A percentile compares a stretch with the other conserved stretches of the same genome.
Conservation (phyloP, 192 early-diverging fungal genomes). For the Funneliformis mosseae region DNA sequence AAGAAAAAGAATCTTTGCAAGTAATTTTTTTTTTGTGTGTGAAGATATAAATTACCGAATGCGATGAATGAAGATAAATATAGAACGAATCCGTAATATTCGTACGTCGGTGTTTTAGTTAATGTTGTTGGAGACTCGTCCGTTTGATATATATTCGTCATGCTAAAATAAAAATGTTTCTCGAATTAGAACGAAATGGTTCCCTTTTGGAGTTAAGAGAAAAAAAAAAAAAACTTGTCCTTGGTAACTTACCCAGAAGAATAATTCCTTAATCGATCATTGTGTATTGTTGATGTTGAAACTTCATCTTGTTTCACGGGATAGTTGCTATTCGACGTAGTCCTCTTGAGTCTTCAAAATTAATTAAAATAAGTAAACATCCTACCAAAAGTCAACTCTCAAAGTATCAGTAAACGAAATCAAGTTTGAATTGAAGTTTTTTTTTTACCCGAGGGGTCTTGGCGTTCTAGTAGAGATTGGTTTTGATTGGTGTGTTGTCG, state of each 20-base stretch:
- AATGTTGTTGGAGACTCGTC: slow-evolving; percentile 43
- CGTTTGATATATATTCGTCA: slow-evolving; percentile 16
- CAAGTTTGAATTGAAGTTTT: background rate
- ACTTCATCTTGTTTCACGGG: background rate
- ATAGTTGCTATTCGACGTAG: background rate
- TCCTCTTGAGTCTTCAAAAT: background rate
- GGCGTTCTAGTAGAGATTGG: background rate
- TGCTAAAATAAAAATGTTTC: background rate
- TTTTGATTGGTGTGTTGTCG: background rate
- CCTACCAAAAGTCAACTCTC: background rate
- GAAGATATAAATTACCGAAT: slow-evolving; percentile 47
- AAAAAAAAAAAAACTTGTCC: background rate
- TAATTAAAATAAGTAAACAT: background rate
- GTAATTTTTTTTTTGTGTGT: background rate
- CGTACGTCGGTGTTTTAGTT: slow-evolving; percentile 73
- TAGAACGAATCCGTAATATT: slow-evolving; percentile 88
- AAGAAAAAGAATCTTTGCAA: slow-evolving; percentile 16
- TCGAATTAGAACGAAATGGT: background rate
- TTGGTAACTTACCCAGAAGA: background rate
- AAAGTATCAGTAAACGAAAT: background rate
- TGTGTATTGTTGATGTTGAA: background rate
- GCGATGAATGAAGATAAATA: slow-evolving; percentile 78
- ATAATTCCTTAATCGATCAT: background rate
- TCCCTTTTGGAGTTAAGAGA: background rate
- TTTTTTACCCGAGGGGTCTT: background rate